Percentiles rank a stretch among this genome's conserved stretches.
phyloP scores from a whole-genome alignment of 2,329 filamentous ascomycete species.

The Cercospora sp. region DNA sequence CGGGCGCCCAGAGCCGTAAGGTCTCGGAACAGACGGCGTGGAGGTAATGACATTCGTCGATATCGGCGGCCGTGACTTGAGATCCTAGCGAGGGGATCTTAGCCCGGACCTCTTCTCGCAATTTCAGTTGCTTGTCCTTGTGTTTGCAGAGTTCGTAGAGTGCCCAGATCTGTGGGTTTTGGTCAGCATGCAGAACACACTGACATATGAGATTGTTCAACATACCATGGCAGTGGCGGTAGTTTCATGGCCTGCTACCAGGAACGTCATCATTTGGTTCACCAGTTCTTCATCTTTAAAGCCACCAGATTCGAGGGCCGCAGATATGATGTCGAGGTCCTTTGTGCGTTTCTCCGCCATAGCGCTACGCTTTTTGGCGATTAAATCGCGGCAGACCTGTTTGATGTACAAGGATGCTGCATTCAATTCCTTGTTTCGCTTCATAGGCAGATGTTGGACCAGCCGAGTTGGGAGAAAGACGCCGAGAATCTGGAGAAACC shows the following conservation, averaged over 20 bases:
- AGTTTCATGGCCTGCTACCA: conserved; percentile 65
- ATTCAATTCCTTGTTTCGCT: conserved; percentile 66
- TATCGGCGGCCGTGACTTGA: conserved; percentile 55
- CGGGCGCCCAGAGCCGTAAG: conserved; percentile 71
- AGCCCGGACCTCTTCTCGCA: conserved; percentile 54
- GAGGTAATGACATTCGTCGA: conserved; percentile 76
- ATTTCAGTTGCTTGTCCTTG: conserved; percentile 50
- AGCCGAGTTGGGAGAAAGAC: conserved; percentile 66
- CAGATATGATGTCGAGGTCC: conserved; percentile 74
- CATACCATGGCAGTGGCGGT: conserved; percentile 54
- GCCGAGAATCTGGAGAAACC: conserved; percentile 50
- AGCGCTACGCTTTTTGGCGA: conserved; percentile 67
- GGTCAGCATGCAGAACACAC: neutral
- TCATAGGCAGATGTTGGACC: conserved; percentile 64
- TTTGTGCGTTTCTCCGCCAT: conserved; percentile 48
- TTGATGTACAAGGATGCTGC: conserved; percentile 62
- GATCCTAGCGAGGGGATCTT: conserved; percentile 48
- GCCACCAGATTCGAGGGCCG: conserved; percentile 72
- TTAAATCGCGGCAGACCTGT: conserved; percentile 62
- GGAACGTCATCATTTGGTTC: conserved; percentile 65
- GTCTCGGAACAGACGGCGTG: conserved; percentile 77
- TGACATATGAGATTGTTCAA: neutral
- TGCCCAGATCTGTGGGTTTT: conserved; percentile 52
- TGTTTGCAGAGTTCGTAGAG: conserved; percentile 55
- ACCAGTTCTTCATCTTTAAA: conserved; percentile 80